Evolutionary conservation across 805 yeast species (phyloP), one percentile per base, ranked within the genome.

Genomic region (Ogataea zsoltii): DNA sequence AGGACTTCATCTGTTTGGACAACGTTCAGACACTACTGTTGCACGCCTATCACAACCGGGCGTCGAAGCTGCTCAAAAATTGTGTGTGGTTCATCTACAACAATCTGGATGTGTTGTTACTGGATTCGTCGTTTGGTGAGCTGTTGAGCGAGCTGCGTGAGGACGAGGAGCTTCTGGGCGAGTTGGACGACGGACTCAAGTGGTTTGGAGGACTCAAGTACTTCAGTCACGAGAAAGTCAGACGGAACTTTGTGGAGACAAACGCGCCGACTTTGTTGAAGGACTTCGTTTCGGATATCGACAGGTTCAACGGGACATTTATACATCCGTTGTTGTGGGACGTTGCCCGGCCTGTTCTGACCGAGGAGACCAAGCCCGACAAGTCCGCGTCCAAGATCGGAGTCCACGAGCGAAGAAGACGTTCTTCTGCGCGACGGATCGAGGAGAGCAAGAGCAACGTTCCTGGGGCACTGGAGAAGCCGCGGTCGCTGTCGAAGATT

Each of bases 31-130:
- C 73, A 0, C 57, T 89, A 12, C 57, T 87, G 12, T 65, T 73
- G 11, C 82, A 82, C 55, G 75, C 95, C 0, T 73, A 73, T 37
- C 55, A 66, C 15, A 66, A 74, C 38, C 63, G 74, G 16, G 85
- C 89, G 6, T 60, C 65, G 11, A 77, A 82, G 51, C 62, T 90
- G 30, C 71, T 80, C 48, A 71, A 73, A 40, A 76, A 79, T 43
- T 79, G 96, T 58, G 67, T 83, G 19, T 82, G 88, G 83, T 85
- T 77, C 53, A 70, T 88, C 11, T 80, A 77, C 52, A 73, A 77
- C 51, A 88, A 88, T 59, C 65, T 86, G 44, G 89, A 82, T 25
- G 58, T 79, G 3, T 56, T 87, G 13, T 66, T 89, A 28, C 75
- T 80, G 42, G 83, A 81, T 34, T 19, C 29, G 17, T 64, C 65